phyloP scores from a whole-genome alignment of 2,329 filamentous ascomycete genomes.

The Colletotrichum musicola region DNA sequence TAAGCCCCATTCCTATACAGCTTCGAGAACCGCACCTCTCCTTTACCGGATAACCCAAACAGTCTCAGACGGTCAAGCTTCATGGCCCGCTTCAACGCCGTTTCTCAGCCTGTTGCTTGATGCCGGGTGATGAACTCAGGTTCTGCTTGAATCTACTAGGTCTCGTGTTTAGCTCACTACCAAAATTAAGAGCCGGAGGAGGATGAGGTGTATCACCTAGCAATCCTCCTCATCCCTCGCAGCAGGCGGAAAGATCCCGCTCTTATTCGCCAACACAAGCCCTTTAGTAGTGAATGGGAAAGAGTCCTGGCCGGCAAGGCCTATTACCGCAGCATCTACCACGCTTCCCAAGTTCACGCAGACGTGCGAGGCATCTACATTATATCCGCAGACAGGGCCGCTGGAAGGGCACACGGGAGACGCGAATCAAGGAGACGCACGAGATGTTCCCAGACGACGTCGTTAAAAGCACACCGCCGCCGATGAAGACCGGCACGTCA shows the following conservation, averaged over 20 bases:
- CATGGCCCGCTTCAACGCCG: too few relatives aligned
- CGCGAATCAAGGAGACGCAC: background rate
- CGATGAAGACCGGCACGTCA: background rate
- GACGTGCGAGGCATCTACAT: background rate
- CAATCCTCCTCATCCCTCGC: slow-evolving; percentile 2
- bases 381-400: background rate
- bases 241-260: slow-evolving; percentile 2
- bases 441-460: slow-evolving; percentile 3
- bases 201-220: slow-evolving; percentile 15
- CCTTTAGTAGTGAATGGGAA: background rate
- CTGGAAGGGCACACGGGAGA: background rate
- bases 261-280: slow-evolving; percentile 2
- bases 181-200: background rate
- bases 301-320: slow-evolving; percentile 3
- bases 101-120: too few relatives aligned
- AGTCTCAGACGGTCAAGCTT: too few relatives aligned
- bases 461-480: slow-evolving; percentile 13
- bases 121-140: too few relatives aligned
- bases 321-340: slow-evolving; percentile 11
- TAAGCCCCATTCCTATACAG: too few relatives aligned
- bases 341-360: slow-evolving; percentile 15
- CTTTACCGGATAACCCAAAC: too few relatives aligned
- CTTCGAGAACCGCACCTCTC: too few relatives aligned
- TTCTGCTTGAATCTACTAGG: too few relatives aligned
- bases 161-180: slow-evolving; percentile 9